phyloP scores from a whole-genome alignment of 139 green algal species.

The Protoeuglena noctilucae region DNA sequence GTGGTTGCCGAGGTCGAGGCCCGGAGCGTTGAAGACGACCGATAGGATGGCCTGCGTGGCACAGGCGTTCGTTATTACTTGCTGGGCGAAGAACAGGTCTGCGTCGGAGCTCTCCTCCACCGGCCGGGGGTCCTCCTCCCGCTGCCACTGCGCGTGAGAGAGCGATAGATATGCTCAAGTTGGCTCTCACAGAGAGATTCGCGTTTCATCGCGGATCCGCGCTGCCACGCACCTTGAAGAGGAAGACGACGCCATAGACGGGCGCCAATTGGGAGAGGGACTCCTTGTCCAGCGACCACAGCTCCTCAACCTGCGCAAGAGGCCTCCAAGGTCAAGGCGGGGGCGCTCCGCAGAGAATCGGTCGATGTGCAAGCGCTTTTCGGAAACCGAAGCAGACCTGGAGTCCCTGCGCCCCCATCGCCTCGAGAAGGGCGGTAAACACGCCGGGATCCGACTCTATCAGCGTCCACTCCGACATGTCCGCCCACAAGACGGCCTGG shows the following conservation, averaged over 20 bases:
- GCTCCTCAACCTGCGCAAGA: conserved; percentile 59
- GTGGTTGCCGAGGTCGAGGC: conserved; percentile 22
- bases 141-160: not conserved
- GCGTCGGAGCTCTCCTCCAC: not conserved
- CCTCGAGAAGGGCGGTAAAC: conserved; percentile 82
- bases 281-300: conserved; percentile 65
- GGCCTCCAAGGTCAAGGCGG: not conserved
- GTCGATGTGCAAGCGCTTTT: not conserved
- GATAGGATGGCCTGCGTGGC: conserved; percentile 88
- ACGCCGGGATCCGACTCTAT: conserved; percentile 82
- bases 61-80: conserved; percentile 90
- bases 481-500: too few relatives aligned
- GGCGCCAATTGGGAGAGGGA: conserved; percentile 41
- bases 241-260: conserved; percentile 91
- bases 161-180: too few relatives aligned
- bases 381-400: too few relatives aligned
- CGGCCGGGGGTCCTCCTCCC: not conserved
- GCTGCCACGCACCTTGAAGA: conserved; percentile 95
- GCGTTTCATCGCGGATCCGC: too few relatives aligned
- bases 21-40: conserved; percentile 74
- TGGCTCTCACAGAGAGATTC: too few relatives aligned
- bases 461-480: conserved; percentile 65
- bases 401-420: conserved; percentile 72
- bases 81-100: conserved; percentile 1
- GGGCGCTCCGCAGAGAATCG: not conserved